Evolutionary conservation across 2,329 filamentous ascomycete species (phyloP).

Genomic region (Fusarium solani-melongenae): DNA sequence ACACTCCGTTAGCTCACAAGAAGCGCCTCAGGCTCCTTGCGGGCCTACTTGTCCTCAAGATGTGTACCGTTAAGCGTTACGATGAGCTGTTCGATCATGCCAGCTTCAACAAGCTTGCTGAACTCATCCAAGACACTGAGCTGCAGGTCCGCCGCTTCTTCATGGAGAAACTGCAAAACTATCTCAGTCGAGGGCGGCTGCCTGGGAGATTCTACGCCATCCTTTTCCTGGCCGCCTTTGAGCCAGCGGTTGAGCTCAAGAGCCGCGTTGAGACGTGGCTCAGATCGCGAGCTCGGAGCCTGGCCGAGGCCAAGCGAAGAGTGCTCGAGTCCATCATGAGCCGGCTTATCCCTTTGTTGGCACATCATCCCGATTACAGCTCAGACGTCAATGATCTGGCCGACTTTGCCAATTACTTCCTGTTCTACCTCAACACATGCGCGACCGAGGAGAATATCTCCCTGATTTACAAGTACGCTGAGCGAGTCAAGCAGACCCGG

Average conservation of each 20-base stretch:
- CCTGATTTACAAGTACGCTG: constrained; percentile 90
- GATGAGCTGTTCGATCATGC: constrained; percentile 78
- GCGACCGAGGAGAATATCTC: constrained; percentile 89
- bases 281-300: constrained; percentile 78
- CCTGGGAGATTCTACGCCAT: constrained; percentile 86
- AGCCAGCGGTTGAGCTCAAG: constrained; percentile 80
- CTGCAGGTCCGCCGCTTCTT: constrained; percentile 82
- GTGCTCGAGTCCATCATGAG: constrained; percentile 85
- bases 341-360: constrained; percentile 85
- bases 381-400: constrained; percentile 73
- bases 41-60: constrained; percentile 83
- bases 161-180: constrained; percentile 88
- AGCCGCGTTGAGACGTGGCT: constrained; percentile 88
- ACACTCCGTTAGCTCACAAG: constrained; percentile 82
- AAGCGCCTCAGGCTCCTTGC: constrained; percentile 85
- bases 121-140: constrained; percentile 82
- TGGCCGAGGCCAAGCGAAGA: constrained; percentile 66
- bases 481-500: constrained; percentile 89
- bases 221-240: constrained; percentile 90
- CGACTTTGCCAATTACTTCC: constrained; percentile 87
- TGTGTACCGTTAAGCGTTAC: constrained; percentile 80
- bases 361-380: constrained; percentile 92
- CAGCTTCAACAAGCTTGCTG: constrained; percentile 84
- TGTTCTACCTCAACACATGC: constrained; percentile 87
- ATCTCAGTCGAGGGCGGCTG: constrained; percentile 79